Evolutionary conservation across 768 basidiomycete genomes (phyloP).

Genomic region (Serendipita vermifera): DNA sequence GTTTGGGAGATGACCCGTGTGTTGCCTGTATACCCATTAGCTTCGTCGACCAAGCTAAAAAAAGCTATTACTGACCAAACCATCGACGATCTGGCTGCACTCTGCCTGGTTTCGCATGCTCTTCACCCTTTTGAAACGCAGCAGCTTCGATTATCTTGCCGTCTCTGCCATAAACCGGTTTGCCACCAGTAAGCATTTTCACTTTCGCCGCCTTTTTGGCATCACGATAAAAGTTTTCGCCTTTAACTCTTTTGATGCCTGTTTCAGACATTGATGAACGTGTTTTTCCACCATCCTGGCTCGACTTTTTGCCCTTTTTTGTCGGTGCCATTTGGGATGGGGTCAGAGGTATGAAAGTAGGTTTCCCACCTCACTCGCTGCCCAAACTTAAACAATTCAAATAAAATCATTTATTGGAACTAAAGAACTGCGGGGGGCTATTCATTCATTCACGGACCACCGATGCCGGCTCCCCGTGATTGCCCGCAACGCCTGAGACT

Average conservation of each 20-base stretch:
- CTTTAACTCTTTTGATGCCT: slow-evolving; percentile 57
- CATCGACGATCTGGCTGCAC: slow-evolving; percentile 92
- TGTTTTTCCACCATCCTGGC: slow-evolving; percentile 2
- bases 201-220: slow-evolving; percentile 72
- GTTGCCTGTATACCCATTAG: slow-evolving; percentile 47
- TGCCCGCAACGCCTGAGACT: no score
- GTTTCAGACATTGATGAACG: background rate
- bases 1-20: slow-evolving; percentile 97
- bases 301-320: background rate
- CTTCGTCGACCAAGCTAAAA: slow-evolving; percentile 13
- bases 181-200: slow-evolving; percentile 89
- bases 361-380: no score
- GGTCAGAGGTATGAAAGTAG: background rate
- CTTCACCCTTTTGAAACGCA: slow-evolving; percentile 91
- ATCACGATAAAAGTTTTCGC: slow-evolving; percentile 98
- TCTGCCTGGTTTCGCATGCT: slow-evolving; percentile 75
- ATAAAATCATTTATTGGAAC: no score
- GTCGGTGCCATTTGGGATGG: slow-evolving; percentile 6
- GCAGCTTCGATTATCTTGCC: slow-evolving; percentile 91
- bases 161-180: slow-evolving; percentile 77
- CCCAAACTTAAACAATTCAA: no score
- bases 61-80: slow-evolving; percentile 58
- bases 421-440: no score
- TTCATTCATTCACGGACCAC: no score
- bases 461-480: no score